Base-by-base conservation (phyloP, 2,329 filamentous ascomycete species). In the Emergomyces orientalis region DNA sequence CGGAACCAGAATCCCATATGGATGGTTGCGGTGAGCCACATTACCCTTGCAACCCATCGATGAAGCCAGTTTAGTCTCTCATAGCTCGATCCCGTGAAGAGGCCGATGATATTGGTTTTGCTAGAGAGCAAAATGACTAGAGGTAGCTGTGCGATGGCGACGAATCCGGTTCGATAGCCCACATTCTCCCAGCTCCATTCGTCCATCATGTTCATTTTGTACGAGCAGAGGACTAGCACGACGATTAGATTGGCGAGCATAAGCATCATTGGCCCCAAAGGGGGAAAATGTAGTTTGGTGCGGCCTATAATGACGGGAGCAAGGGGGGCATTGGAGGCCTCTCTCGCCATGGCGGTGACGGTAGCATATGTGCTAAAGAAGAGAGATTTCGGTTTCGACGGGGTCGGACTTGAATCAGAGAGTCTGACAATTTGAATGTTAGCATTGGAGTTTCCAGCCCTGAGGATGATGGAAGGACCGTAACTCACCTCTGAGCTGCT, bases 1-100 rank as follows among this genome's bases (percentile, higher is more conserved):
- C 76, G 76, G 61, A 83, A 78, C 74, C 81, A 84, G 67, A 81
- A 84, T 2, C 77, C 76, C 76, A 82, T 78, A 65, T 85, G 82
- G 22, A 84, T 78, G 9, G 81, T 80, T 1, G 78, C 77, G 0
- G 80, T 82, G 49, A 84, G 69, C 71, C 82, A 81, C 49, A 84
- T 71, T 1, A 76, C 78, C 9, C 82, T 73, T 2, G 81, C 74
- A 1, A 77, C 74, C 81, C 82, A 82, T 41, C 80, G 75, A 68
- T 83, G 81, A 39, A 81, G 73, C 80, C 79, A 82, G 66, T 82
- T 82, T 45, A 82, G 72, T 3, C 79, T 74, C 65, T 81, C 80
- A 65, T 82, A 80, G 49, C 77, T 77, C 59, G 78, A 75, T 1
- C 79, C 80, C 0, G 76, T 78, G 19, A 81, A 64, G 19, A 77